A percentile compares a stretch with the other conserved stretches of the same genome.
Conservation (phyloP, 306 rosid species). For the Arachis hypogaea region DNA sequence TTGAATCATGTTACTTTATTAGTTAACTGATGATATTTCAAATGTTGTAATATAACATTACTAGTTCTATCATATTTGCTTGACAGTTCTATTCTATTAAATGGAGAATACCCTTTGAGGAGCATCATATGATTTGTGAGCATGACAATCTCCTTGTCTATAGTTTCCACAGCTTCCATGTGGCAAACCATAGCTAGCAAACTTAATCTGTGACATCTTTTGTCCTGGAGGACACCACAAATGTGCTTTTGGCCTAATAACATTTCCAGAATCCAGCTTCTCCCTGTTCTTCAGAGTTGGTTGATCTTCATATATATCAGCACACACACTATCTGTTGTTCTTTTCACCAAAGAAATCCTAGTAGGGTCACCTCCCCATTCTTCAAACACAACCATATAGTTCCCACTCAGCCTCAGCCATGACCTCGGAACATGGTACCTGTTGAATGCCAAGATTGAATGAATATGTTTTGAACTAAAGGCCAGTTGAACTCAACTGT, state of each 20-base stretch:
- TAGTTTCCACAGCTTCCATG: conserved; percentile 64
- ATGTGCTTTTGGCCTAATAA: conserved; percentile 55
- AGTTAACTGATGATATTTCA: no score
- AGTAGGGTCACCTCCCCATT: conserved; percentile 84
- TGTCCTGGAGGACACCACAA: conserved; percentile 64
- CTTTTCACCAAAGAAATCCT: conserved; percentile 75
- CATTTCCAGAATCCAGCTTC: conserved; percentile 46
- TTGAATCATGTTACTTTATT: no score
- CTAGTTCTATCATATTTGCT: no score
- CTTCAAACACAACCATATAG: conserved; percentile 82
- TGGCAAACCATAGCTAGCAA: conserved; percentile 72
- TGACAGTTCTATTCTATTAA: no score
- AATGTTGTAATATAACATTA: no score
- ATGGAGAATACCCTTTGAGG: conserved; percentile 54
- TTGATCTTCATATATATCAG: conserved; percentile 65
- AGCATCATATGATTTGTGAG: conserved; percentile 68
- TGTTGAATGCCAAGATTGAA: conserved; percentile 43
- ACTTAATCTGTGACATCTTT: conserved; percentile 58
- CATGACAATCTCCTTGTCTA: conserved; percentile 60
- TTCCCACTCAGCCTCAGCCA: conserved; percentile 79
- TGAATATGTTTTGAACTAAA: background rate
- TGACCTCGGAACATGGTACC: conserved; percentile 94
- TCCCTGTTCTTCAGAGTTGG: conserved; percentile 49
- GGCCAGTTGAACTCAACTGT: no score
- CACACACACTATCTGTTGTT: conserved; percentile 56